phyloP scores from a whole-genome alignment of 345 rosid species.

The Eutrema japonicum region DNA sequence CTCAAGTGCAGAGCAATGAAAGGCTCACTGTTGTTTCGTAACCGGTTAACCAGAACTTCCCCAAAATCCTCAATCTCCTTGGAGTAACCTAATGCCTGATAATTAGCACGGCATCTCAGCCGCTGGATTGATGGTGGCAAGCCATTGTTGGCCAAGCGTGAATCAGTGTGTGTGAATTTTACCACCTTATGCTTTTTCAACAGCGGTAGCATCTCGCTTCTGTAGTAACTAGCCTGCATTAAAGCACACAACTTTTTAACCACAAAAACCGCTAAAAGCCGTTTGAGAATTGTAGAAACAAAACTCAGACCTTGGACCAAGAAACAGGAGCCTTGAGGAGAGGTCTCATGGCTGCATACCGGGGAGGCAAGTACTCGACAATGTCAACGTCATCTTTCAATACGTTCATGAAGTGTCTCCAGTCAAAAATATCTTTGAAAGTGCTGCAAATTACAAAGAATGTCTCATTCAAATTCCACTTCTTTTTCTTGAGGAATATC shows the following conservation, averaged over 20 bases:
- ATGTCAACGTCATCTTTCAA: conserved; percentile 77
- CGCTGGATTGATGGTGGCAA: conserved; percentile 73
- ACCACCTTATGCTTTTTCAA: conserved; percentile 82
- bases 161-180: conserved; percentile 88
- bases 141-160: conserved; percentile 89
- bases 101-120: conserved; percentile 93
- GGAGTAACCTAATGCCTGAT: conserved; percentile 72
- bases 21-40: conserved; percentile 69
- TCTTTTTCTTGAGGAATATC: background rate
- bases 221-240: conserved; percentile 92
- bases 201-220: conserved; percentile 64
- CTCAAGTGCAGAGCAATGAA: conserved; percentile 88
- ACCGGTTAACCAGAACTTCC: conserved; percentile 62
- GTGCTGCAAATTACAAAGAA: conserved; percentile 54
- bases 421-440: conserved; percentile 95
- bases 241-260: background rate
- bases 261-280: background rate
- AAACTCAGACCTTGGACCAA: conserved; percentile 78
- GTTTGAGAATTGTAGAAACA: background rate
- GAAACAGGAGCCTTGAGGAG: conserved; percentile 88
- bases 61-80: conserved; percentile 80
- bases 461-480: background rate
- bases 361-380: conserved; percentile 76
- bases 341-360: conserved; percentile 59
- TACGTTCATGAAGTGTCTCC: conserved; percentile 83